Percentiles rank a stretch among this genome's conserved stretches.
These are phyloP conservation scores for Caryopteris hybrid DNA, from an alignment of 305 asterid species.

Conservation along the genomic window DNA sequence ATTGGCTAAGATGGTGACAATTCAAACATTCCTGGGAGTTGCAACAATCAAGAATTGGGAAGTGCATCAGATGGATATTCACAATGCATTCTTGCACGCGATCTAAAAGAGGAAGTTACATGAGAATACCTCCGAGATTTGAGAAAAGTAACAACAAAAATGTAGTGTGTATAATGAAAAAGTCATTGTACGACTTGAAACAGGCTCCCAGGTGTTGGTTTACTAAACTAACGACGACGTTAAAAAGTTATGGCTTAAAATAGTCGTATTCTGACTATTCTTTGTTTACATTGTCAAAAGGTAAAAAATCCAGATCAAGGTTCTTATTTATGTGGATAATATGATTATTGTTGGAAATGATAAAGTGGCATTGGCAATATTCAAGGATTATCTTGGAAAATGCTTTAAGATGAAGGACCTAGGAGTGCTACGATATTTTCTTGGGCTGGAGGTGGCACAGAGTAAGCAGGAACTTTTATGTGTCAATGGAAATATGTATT, in stretches of 20 bases:
- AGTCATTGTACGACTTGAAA: background rate
- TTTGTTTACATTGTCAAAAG: background rate
- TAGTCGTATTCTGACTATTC: background rate
- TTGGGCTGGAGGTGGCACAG: slow-evolving; percentile 10
- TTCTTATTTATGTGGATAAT: background rate
- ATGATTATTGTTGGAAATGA: background rate
- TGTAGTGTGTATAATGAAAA: background rate
- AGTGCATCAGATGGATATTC: background rate
- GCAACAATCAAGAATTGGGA: background rate
- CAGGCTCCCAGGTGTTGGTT: background rate
- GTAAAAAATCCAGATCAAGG: background rate
- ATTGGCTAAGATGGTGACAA: background rate
- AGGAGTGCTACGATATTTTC: background rate
- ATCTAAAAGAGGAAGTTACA: background rate
- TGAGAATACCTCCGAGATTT: background rate
- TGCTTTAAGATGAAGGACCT: too few species aligned
- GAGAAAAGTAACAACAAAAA: background rate
- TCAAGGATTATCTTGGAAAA: background rate
- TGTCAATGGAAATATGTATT: slow-evolving; percentile 12
- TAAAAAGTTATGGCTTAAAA: background rate
- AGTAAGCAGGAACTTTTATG: background rate
- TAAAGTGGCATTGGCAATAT: background rate
- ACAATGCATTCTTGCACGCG: too few species aligned
- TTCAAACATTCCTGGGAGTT: too few species aligned
- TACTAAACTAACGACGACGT: background rate